Evolutionary conservation across 2,329 filamentous ascomycete species (phyloP).

Genomic region (Botrytis squamosa): DNA sequence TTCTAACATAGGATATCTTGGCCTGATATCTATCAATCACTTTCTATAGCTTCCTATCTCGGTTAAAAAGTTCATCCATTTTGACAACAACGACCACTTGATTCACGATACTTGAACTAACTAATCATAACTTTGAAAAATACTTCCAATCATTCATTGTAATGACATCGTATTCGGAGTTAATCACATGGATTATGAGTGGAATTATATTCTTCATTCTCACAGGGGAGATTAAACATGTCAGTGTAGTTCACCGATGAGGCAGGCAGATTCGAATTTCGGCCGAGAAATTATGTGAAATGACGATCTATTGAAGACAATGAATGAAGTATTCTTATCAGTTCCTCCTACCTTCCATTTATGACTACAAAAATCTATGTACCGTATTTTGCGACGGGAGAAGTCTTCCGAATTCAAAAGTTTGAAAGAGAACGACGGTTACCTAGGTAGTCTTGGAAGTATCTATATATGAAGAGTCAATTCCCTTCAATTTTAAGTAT

Average conservation of each 20-base stretch:
- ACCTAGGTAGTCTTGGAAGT: background rate
- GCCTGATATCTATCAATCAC: background rate
- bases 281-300: background rate
- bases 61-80: background rate
- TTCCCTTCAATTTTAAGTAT: background rate
- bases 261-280: background rate
- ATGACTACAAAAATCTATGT: background rate
- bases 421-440: background rate
- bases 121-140: background rate
- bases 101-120: background rate
- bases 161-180: too few species aligned
- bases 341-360: slow-evolving; percentile 1
- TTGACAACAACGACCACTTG: background rate
- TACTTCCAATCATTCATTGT: background rate
- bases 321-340: background rate
- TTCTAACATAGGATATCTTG: background rate
- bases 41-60: background rate
- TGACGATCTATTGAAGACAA: background rate
- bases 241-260: background rate
- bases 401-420: background rate
- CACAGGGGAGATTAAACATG: background rate
- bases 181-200: background rate
- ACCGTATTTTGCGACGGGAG: too few species aligned
- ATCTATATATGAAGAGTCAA: background rate
- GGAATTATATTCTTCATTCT: background rate